Evolutionary conservation across 2,329 filamentous ascomycete species (phyloP), one percentile per base, ranked within the genome.

Genomic region (Colletotrichum sp.): DNA sequence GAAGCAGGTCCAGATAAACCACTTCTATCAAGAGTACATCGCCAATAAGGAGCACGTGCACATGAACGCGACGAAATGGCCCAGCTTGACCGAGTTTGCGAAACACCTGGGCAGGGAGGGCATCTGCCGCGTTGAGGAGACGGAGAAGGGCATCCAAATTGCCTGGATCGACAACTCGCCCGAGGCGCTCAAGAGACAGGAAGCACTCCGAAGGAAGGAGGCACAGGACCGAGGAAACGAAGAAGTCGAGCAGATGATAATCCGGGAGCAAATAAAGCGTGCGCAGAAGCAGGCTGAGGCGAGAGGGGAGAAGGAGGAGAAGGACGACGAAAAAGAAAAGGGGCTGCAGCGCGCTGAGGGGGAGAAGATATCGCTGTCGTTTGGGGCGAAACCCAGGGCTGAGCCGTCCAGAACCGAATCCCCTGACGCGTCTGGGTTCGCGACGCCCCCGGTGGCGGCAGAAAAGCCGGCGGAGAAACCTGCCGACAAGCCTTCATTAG

Each of bases 1-100:
- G 84, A 99, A 99, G 83, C 90, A 92, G 78, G 92, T 98, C 2
- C 90, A 96, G 38, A 91, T 96, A 66, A 99, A 99, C 80, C 92
- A 94, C 75, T 98, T 98, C 82, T 99, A 99, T 84, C 95, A 98
- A 82, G 93, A 96, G 80, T 97, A 98, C 79, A 98, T 98, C 78
- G 89, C 91, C 18, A 93, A 96, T 78, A 95, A 96, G 82, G 90
- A 95, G 79, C 96, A 98, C 81, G 87, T 97, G 11, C 97, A 98
- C 81, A 95, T 98, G 94, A 98, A 98, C 83, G 89, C 95, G 9
- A 98, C 97, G 0, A 93, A 93, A 79, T 98, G 95, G 95, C 90
- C 93, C 6, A 94, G 91, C 68, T 85, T 99, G 78, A 96, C 95
- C 4, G 95, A 98, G 78, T 98, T 98, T 81, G 95, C 94, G 16